Evolutionary conservation across 805 yeast species (phyloP).

Genomic region (Lipomyces kockii): DNA sequence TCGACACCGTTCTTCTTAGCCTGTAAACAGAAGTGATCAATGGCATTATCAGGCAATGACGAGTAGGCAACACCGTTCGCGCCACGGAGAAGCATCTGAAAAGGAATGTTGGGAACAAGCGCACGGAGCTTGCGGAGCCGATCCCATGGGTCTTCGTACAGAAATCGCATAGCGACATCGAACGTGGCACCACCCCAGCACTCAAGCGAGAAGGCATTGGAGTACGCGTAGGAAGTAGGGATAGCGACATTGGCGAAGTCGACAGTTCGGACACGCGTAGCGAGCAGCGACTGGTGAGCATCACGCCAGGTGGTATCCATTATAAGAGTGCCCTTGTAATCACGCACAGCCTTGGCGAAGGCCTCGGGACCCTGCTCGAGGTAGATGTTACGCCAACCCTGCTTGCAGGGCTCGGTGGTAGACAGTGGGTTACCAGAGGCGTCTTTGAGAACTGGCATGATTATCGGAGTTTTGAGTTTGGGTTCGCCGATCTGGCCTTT

Average conservation of each 20-base stretch:
- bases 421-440: constrained; percentile 64
- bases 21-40: constrained; percentile 93
- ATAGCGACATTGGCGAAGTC: constrained; percentile 92
- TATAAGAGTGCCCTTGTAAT: constrained; percentile 80
- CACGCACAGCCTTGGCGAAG: constrained; percentile 87
- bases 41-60: constrained; percentile 96
- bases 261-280: constrained; percentile 95
- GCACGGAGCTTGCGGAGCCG: constrained; percentile 85
- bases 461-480: constrained; percentile 74
- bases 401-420: constrained; percentile 61
- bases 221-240: constrained; percentile 85
- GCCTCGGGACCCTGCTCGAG: constrained; percentile 84
- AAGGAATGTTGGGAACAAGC: constrained; percentile 96
- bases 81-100: constrained; percentile 99
- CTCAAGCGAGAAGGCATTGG: constrained; percentile 92
- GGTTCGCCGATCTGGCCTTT: constrained; percentile 96
- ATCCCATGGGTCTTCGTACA: constrained; percentile 99
- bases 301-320: constrained; percentile 99
- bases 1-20: constrained; percentile 97
- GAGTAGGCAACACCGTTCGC: constrained; percentile 99
- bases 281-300: constrained; percentile 96
- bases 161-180: constrained; percentile 97
- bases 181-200: constrained; percentile 99
- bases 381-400: constrained; percentile 92
- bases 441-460: constrained; percentile 73